A percentile compares a stretch with the other conserved stretches of the same genome.
phyloP scores from a whole-genome alignment of 2,329 filamentous ascomycete genomes.

The Botrytis galanthina region DNA sequence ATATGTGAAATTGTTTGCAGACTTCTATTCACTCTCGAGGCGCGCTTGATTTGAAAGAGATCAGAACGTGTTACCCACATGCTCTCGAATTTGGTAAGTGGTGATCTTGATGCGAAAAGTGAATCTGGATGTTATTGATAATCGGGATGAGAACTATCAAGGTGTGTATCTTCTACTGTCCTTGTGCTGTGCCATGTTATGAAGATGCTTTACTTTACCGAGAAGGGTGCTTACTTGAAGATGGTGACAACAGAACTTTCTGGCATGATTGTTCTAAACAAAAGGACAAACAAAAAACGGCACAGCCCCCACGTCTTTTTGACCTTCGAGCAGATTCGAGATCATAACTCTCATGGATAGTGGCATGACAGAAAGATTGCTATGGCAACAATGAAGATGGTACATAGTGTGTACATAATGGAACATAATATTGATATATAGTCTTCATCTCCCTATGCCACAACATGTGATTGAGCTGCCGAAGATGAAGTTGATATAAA shows the following conservation, averaged over 20 bases:
- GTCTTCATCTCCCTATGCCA: not conserved
- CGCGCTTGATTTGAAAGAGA: not conserved
- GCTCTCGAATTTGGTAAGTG: not conserved
- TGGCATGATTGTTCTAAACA: not conserved
- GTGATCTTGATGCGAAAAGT: not conserved
- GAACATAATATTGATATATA: not conserved
- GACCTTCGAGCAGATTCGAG: not conserved
- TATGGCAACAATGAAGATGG: not conserved
- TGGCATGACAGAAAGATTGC: not conserved
- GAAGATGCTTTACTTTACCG: not conserved
- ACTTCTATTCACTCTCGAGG: slow-evolving; percentile 2
- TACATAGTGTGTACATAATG: not conserved
- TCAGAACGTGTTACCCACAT: not conserved
- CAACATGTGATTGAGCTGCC: not conserved
- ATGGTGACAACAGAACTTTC: not conserved
- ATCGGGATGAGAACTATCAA: not conserved
- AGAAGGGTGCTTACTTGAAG: not conserved
- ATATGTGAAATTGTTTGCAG: not conserved
- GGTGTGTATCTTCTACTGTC: not conserved
- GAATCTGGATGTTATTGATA: not conserved
- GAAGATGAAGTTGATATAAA: not conserved
- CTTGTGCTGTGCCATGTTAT: not conserved
- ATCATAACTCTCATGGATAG: not conserved
- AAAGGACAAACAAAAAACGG: not conserved
- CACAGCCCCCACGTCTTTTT: not conserved